A percentile compares a stretch with the other conserved stretches of the same genome.
Evolutionary conservation across 345 rosid genomes (phyloP).

Genomic region (Salix arbutifolia): DNA sequence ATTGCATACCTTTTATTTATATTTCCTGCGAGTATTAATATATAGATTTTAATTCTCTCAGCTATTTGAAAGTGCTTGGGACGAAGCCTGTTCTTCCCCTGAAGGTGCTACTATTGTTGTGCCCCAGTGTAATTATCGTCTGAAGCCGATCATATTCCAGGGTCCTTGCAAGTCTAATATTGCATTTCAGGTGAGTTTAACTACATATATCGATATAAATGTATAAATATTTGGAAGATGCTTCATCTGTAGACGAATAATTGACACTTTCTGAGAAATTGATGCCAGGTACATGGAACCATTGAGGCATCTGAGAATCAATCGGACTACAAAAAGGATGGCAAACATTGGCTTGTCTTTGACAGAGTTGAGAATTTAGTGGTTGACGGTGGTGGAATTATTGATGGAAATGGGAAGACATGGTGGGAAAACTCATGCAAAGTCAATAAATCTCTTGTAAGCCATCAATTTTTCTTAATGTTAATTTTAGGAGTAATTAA

Average conservation of each 20-base stretch:
- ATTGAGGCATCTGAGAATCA: conserved; percentile 53
- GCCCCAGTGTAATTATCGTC: conserved; percentile 46
- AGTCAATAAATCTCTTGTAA: conserved; percentile 55
- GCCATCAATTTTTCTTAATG: background rate
- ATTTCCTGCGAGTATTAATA: background rate
- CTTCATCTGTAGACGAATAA: background rate
- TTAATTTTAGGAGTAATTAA: background rate
- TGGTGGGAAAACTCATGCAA: conserved; percentile 97
- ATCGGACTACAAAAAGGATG: conserved; percentile 50
- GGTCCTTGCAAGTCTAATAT: conserved; percentile 72
- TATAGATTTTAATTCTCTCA: conserved; percentile 6
- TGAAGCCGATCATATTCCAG: conserved; percentile 43
- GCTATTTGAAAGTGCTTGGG: conserved; percentile 80
- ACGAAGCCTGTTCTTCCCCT: conserved; percentile 53
- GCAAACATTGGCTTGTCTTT: conserved; percentile 59
- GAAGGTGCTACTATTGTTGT: conserved; percentile 44
- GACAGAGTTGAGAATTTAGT: conserved; percentile 38
- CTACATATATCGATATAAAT: background rate
- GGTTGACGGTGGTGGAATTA: conserved; percentile 59
- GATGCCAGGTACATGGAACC: conserved; percentile 53
- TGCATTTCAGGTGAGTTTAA: conserved; percentile 50
- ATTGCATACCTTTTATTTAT: background rate
- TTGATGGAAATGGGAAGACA: conserved; percentile 71
- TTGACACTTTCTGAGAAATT: background rate
- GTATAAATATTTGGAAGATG: background rate